Base-by-base conservation (phyloP, 2,329 filamentous ascomycete species). In the Aureobasidium sp. region DNA sequence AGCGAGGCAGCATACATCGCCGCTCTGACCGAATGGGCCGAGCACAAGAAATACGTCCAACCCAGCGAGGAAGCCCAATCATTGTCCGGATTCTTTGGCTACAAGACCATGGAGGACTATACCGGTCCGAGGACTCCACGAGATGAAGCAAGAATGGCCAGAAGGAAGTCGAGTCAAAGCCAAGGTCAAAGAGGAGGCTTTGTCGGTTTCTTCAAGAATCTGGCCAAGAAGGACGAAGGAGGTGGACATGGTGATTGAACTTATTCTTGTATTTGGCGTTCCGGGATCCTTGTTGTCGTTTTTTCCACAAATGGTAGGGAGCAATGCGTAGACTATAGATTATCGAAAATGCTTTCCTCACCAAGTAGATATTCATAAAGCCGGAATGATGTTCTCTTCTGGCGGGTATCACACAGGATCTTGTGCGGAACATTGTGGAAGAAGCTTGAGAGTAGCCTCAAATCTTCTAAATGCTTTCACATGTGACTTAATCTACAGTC, bases 21-120 rank as follows among this genome's bases (percentile, higher is more conserved):
- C 3, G 69, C 69, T 1, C 61, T 72, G 21, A 61, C 66, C 9
- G 67, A 66, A 29, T 72, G 69, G 68, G 69, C 69, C 13, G 69
- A 72, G 32, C 62, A 61, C 29, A 68, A 71, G 62, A 66, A 66
- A 53, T 72, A 68, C 50, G 49, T 68, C 6, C 62, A 70, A 47
- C 62, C 65, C 7, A 59, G 53, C 9, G 65, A 66, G 10, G 67
- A 63, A 10, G 49, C 36, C 25, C 49, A 61, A 27, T 55, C 58
- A 1, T 25, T 72, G 32, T 32, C 64, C 8, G 70, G 70, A 0
- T 72, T 67, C 61, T 72, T 70, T 48, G 70, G 70, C 3, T 48
- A 63, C 47, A 68, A 64, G 42, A 70, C 68, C 10, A 63, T 69
- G 64, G 65, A 69, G 34, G 63, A 71, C 39, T 67, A 67, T 55